phyloP scores from a whole-genome alignment of 345 rosid genomes.

The Ceriops zippeliana region DNA sequence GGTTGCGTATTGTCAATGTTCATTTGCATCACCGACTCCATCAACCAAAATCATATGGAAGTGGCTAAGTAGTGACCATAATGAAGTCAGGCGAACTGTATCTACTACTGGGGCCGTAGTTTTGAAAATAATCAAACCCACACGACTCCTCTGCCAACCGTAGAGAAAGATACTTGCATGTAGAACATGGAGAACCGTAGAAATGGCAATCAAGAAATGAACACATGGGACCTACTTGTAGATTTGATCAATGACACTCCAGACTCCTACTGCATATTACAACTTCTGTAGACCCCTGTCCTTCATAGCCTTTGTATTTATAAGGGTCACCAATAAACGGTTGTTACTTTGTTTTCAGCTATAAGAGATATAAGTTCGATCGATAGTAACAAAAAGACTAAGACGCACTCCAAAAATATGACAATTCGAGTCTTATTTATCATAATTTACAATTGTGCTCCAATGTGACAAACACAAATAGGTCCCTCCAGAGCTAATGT shows the following conservation, averaged over 20 bases:
- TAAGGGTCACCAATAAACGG: background rate
- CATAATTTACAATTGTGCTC: no score
- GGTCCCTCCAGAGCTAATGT: no score
- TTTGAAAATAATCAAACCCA: slow-evolving; percentile 5
- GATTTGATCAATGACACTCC: no score
- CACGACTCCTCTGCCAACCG: slow-evolving; percentile 2
- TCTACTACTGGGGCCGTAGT: background rate
- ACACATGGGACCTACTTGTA: no score
- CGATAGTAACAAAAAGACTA: no score
- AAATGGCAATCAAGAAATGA: no score
- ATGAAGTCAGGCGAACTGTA: background rate
- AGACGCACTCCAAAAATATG: no score
- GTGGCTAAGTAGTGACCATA: background rate
- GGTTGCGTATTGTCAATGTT: background rate
- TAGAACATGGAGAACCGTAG: background rate
- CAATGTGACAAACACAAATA: no score
- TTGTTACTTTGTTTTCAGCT: background rate
- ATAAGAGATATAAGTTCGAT: no score
- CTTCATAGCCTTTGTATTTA: background rate
- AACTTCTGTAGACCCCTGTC: no score
- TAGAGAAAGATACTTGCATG: background rate
- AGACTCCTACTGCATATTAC: no score
- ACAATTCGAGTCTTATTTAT: no score
- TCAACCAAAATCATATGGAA: background rate
- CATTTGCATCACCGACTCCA: background rate